These are phyloP conservation scores for Epicoccum nigrum DNA, from an alignment of 2,329 filamentous ascomycete genomes.

Conservation along the genomic window DNA sequence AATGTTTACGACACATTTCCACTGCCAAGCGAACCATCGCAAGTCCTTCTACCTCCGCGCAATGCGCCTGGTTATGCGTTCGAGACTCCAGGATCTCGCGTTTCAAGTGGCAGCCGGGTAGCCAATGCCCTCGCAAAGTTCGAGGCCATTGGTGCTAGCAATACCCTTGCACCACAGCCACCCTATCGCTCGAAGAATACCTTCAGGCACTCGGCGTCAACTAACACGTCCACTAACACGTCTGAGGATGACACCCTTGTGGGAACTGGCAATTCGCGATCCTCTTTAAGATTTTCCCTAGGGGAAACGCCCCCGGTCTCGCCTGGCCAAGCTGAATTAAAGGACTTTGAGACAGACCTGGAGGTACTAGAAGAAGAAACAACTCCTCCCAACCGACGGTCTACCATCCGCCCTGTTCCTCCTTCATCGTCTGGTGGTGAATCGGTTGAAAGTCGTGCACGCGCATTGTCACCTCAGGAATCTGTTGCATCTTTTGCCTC, in stretches of 20 bases:
- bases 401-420: constrained; percentile 48
- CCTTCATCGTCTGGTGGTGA: constrained; percentile 45
- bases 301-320: constrained; percentile 49
- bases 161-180: constrained; percentile 41
- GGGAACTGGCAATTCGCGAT: constrained; percentile 45
- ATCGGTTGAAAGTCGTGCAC: constrained; percentile 35
- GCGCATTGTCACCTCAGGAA: constrained; percentile 45
- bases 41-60: constrained; percentile 48
- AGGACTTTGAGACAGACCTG: constrained; percentile 38
- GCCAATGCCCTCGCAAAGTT: constrained; percentile 49
- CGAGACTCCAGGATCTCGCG: constrained; percentile 45
- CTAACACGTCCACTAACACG: constrained; percentile 46
- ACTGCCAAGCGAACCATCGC: constrained; percentile 48
- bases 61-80: constrained; percentile 47
- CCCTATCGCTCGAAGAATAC: constrained; percentile 41
- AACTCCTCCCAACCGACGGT: constrained; percentile 25
- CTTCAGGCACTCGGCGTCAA: constrained; percentile 46
- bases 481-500: constrained; percentile 47
- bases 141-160: constrained; percentile 35
- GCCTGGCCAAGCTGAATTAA: constrained; percentile 35
- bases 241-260: constrained; percentile 49
- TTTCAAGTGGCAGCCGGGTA: constrained; percentile 48
- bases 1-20: constrained; percentile 49
- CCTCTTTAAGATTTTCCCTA: constrained; percentile 48
- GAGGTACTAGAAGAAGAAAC: constrained; percentile 45